phyloP scores from a whole-genome alignment of 306 rosid genomes.

The Prunus padus region DNA sequence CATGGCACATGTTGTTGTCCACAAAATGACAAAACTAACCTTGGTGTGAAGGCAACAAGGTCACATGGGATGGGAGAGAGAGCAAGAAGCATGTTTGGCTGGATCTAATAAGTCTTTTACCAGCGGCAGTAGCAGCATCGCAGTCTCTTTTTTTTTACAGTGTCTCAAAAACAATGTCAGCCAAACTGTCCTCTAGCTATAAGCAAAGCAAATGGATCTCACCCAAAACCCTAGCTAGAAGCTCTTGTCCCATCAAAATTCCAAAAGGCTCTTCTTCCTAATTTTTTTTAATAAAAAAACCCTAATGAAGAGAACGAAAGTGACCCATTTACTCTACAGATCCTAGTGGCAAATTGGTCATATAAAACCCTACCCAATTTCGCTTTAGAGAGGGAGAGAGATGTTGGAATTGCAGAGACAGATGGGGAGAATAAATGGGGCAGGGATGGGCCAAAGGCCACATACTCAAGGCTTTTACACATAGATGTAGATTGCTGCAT shows the following conservation, averaged over 20 bases:
- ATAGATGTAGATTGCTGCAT: background rate
- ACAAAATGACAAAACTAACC: background rate
- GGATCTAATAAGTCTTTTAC: constrained; percentile 24
- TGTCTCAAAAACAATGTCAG: constrained; percentile 16
- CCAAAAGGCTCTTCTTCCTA: background rate
- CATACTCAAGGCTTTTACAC: background rate
- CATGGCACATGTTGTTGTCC: background rate
- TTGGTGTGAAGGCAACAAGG: background rate
- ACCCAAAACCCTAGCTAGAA: background rate
- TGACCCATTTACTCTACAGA: background rate
- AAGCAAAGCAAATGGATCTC: background rate
- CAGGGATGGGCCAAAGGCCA: constrained; percentile 33
- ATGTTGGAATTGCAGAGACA: constrained; percentile 71
- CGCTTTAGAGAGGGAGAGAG: constrained; percentile 14
- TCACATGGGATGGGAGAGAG: constrained; percentile 35
- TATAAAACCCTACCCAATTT: background rate
- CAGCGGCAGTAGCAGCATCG: constrained; percentile 17
- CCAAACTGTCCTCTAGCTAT: constrained; percentile 31
- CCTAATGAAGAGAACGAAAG: constrained; percentile 6
- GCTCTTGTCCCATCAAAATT: constrained; percentile 39
- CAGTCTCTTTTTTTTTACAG: constrained; percentile 24
- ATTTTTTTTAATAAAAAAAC: background rate
- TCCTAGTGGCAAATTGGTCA: constrained; percentile 34
- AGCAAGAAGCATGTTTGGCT: constrained; percentile 53
- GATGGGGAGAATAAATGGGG: constrained; percentile 26